Evolutionary conservation across 75 land plant species (phyloP).

Genomic region (Pinus taeda): DNA sequence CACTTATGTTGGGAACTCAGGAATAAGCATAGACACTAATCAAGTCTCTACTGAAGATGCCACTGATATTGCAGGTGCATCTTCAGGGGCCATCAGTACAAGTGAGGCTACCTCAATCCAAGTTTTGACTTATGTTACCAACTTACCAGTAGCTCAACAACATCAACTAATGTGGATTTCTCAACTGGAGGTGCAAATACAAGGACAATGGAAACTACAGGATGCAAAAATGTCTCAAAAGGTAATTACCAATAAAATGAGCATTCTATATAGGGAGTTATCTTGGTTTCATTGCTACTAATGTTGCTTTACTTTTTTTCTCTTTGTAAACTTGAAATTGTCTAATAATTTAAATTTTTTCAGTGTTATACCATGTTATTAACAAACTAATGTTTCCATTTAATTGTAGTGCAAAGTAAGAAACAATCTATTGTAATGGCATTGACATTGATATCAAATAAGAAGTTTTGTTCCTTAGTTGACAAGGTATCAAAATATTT

Average conservation of each 20-base stretch:
- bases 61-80: conserved; percentile 6
- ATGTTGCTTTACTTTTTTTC: neutral
- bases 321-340: neutral
- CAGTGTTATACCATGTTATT: neutral
- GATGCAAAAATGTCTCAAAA: neutral
- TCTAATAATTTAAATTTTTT: neutral
- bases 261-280: neutral
- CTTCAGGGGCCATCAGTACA: conserved; percentile 2
- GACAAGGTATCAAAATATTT: conserved; percentile 62
- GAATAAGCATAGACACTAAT: neutral
- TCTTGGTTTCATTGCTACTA: neutral
- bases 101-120: neutral
- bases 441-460: conserved; percentile 64
- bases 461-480: conserved; percentile 83
- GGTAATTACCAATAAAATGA: neutral
- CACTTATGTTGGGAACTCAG: conserved; percentile 5
- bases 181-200: conserved; percentile 22
- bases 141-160: conserved; percentile 1
- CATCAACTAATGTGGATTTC: neutral
- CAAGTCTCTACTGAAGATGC: conserved; percentile 6
- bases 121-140: neutral
- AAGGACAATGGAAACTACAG: neutral
- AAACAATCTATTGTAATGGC: conserved; percentile 62
- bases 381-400: neutral
- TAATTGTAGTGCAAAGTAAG: conserved; percentile 48